Base-by-base conservation (phyloP, 2,329 filamentous ascomycete genomes). In the Botrytis galanthina region DNA sequence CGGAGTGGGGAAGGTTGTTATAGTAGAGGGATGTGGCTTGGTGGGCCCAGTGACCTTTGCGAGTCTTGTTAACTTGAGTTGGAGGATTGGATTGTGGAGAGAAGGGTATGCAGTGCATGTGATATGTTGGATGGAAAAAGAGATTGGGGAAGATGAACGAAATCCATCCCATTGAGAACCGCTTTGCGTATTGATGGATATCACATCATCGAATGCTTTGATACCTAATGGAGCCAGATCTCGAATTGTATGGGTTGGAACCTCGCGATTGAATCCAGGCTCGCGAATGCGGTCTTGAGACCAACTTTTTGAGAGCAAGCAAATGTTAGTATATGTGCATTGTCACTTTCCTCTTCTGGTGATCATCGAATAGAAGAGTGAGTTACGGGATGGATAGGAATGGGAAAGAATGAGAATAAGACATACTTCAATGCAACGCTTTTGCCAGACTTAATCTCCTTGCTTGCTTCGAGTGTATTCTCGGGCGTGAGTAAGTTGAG, bases 191-290 rank as follows among this genome's bases (percentile, higher is more conserved):
- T 87, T 87, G 73, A 87, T 79, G 10, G 81, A 79, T 73, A 85
- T 83, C 1, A 80, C 76, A 77, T 86, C 85, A 78, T 91, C 89
- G 78, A 90, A 89, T 48, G 89, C 77, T 84, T n/a, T 46, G 74
- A 76, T 73, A 26, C 85, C 84, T 6, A 76, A 46, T 10, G 54
- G 16, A 29, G 42, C 59, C 5, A 72, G 59, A 10, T 62, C 73
- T 54, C 75, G 75, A 59, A 76, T 59, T 29, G 68, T 69, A 60
- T 77, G 74, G 26, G 64, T 46, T 22, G 71, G 63, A 37, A 73
- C 57, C 71, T 78, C 71, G 8, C 77, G 73, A 8, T 26, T 29
- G 63, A 78, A 78, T 6, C 74, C 76, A 16, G 75, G 76, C 35
- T 73, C 57, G 51, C 76, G 62, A 20, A 76, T 62, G 54, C 64